Evolutionary conservation across 768 basidiomycete species (phyloP).

Genomic region (Tulasnella sp.): DNA sequence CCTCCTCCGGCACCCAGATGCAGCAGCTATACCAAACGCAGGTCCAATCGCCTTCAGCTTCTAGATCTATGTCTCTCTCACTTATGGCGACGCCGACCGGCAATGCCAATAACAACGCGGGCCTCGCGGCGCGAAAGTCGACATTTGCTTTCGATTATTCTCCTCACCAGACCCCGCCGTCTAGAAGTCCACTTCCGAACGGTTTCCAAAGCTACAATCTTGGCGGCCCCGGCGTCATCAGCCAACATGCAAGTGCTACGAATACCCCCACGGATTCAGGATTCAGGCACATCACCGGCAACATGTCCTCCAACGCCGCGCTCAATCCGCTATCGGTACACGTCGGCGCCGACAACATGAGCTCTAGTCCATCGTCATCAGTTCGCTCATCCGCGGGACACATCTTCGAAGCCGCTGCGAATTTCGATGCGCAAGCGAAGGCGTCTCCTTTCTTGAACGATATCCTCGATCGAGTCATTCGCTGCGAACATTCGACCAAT

Average conservation of each 20-base stretch:
- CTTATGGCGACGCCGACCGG: background rate
- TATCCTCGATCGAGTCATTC: slow-evolving; percentile 58
- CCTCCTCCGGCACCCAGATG: background rate
- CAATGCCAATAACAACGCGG: background rate
- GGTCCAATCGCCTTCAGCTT: background rate
- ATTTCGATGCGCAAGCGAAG: slow-evolving; percentile 63
- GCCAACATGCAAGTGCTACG: background rate
- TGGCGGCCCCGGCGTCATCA: slow-evolving; percentile 1
- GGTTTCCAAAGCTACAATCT: slow-evolving; percentile 10
- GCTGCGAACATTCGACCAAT: slow-evolving; percentile 56
- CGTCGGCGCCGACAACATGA: slow-evolving; percentile 9
- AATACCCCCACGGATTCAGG: background rate
- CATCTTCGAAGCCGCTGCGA: background rate
- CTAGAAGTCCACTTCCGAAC: slow-evolving; percentile 7
- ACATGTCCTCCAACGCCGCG: background rate
- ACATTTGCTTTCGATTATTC: background rate
- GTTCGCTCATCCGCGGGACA: slow-evolving; percentile 7
- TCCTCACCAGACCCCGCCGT: slow-evolving; percentile 5
- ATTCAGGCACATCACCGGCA: background rate
- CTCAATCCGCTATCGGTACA: background rate
- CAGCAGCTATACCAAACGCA: background rate
- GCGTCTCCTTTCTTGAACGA: slow-evolving; percentile 66
- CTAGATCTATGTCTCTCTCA: slow-evolving; percentile 10
- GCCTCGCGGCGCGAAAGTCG: slow-evolving; percentile 5
- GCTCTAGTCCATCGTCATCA: slow-evolving; percentile 12